Conservation (phyloP, 306 rosid genomes). For the Cucumis hystrix region DNA sequence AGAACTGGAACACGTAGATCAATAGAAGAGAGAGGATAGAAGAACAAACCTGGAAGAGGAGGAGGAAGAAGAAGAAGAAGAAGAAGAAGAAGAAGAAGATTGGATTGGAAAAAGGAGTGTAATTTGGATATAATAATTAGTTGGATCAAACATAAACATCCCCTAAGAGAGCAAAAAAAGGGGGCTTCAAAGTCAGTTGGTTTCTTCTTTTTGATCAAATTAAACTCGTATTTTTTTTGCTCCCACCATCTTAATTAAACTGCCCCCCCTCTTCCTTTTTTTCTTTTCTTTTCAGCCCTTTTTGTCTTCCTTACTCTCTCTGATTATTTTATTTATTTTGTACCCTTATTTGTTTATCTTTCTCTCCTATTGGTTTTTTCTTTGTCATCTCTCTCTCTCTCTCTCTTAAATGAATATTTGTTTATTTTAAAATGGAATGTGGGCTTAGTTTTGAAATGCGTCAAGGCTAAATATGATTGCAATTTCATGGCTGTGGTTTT, state of each 20-base stretch:
- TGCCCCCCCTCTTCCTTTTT: not conserved
- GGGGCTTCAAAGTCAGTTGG: not conserved
- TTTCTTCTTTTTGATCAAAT: not conserved
- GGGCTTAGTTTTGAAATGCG: not conserved
- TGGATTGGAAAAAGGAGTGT: not conserved
- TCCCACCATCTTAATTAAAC: not conserved
- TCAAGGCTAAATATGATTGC: conserved; percentile 2
- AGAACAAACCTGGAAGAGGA: not conserved
- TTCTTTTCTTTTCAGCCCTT: not conserved
- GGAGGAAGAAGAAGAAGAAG: not conserved
- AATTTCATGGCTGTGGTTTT: conserved; percentile 4
- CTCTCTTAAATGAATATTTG: not conserved
- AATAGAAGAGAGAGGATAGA: not conserved
- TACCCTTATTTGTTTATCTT: not conserved
- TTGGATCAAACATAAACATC: not conserved
- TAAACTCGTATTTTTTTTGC: too few relatives aligned
- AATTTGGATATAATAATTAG: not conserved
- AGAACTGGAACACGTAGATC: not conserved
- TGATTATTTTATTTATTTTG: not conserved
- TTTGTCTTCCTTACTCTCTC: not conserved
- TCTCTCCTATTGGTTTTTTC: not conserved
- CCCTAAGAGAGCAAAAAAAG: not conserved
- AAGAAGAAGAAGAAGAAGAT: not conserved
- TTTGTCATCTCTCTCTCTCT: not conserved
- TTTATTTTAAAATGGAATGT: not conserved